A percentile compares a stretch with the other conserved stretches of the same genome.
phyloP scores from a whole-genome alignment of 2,329 filamentous ascomycete genomes.

The Macroventuria anomochaeta region DNA sequence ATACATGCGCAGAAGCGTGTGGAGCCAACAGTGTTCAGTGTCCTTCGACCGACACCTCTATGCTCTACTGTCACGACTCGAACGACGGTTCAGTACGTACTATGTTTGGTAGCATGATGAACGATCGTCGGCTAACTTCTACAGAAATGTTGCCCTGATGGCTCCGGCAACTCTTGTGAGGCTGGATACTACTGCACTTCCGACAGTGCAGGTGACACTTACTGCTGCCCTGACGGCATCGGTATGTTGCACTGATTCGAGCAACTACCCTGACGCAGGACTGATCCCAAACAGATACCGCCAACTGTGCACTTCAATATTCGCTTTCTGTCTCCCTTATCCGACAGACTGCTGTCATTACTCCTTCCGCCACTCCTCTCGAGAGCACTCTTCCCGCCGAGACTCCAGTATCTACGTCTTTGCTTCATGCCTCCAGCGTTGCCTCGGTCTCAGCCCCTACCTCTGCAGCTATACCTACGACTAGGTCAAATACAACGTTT shows the following conservation, averaged over 20 bases:
- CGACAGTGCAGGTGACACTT: slow-evolving; percentile 58
- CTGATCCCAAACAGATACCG: slow-evolving; percentile 48
- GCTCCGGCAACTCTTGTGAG: slow-evolving; percentile 66
- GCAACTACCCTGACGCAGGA: not conserved
- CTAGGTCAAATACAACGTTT: not conserved
- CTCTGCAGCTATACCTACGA: not conserved
- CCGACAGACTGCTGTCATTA: slow-evolving; percentile 49
- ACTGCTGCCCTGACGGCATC: slow-evolving; percentile 66
- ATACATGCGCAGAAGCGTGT: slow-evolving; percentile 63
- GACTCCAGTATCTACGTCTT: slow-evolving; percentile 6
- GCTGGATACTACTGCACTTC: slow-evolving; percentile 68
- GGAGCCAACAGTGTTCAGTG: slow-evolving; percentile 60
- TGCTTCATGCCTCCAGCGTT: slow-evolving; percentile 7
- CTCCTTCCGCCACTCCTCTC: slow-evolving; percentile 1
- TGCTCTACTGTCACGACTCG: slow-evolving; percentile 66
- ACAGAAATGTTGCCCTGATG: slow-evolving; percentile 62
- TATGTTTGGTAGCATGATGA: not conserved
- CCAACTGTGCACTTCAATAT: slow-evolving; percentile 61
- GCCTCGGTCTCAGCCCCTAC: not conserved
- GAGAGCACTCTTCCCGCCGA: slow-evolving; percentile 5
- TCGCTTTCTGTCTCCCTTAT: slow-evolving; percentile 58
- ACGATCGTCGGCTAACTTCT: not conserved
- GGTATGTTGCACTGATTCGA: too few relatives aligned
- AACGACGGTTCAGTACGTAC: slow-evolving; percentile 49
- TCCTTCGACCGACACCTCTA: slow-evolving; percentile 53